Evolutionary conservation across 192 early-diverging fungal species (phyloP), one percentile per base, ranked within the genome.

Genomic region (Umbelopsis isabellina): DNA sequence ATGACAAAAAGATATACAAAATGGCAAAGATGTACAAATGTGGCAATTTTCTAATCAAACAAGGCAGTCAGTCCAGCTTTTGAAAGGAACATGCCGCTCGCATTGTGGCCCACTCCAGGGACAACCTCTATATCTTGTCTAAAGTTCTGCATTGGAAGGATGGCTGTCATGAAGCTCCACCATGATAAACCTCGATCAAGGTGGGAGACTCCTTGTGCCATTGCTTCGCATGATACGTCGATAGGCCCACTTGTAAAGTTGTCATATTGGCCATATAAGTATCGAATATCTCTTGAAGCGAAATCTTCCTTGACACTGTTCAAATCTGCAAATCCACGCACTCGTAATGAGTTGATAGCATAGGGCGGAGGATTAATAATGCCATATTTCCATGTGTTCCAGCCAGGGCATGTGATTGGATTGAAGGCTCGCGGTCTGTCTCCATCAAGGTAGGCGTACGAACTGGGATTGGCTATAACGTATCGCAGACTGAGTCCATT

Each of bases 171-270:
- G 25, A 46, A 66, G 11, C 46, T 66, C 65, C 65, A 66, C 12
- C 45, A 66, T 22, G 41, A 10, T 4, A 66, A 21, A 25, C 65
- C 65, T 13, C 65, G 65, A 23, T 66, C 65, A 3, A 66, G 4
- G 25, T 66, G 65, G 13, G 65, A 66, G 18, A 46, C 15, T 20
- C 65, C 65, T 47, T 66, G 65, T 22, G 65, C 65, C 45, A 46
- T 44, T 0, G 65, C 46, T 25, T 46, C 65, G 13, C 65, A 66
- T 8, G 37, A 18, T 18, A 22, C 22, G 20, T 66, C 65, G 6
- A 66, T 22, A 3, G 12, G 18, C 2, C 65, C 55, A 15, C 15
- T 7, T 8, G 55, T 35, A 30, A 35, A 61, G 55, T 61, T 61
- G 25, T 61, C 55, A 33, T 61, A 61, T 35, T 61, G 55, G 25